Evolutionary conservation across 306 rosid genomes (phyloP), one percentile per base, ranked within the genome.

Genomic region (Vigna mungo): DNA sequence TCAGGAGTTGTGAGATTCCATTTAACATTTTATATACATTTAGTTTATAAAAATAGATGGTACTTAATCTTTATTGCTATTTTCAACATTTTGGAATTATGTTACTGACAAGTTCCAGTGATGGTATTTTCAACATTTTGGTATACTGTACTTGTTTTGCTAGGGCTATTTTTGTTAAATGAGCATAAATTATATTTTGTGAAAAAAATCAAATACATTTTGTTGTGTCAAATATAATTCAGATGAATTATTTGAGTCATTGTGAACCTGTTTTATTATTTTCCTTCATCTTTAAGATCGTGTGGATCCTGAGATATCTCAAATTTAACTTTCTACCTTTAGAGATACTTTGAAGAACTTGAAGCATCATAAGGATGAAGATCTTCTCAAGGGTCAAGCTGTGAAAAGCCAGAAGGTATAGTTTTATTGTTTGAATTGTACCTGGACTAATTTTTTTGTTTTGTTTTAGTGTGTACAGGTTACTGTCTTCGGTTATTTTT

Each of bases 351-450:
- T 92, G 68, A 84, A 83, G 92, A 91, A 88, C 79, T 82, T 94
- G 90, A 92, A 85, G 86, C 88, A 84, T 52, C 91, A 92, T 36
- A 92, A 90, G 85, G 93, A 88, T 75, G 96, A 90, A 77, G 98
- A 95, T 88, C 62, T 87, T 78, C 91, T 89, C 4, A 95, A 95
- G 82, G 97, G 98, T 46, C 89, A 88, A 85, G 97, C 95, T 54
- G 87, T 92, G 84, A 94, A 85, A 83, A 92, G 77, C 85, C 98
- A 92, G 82, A 92, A 88, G 97, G 97, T 94, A 36, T 64, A 82
- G 17, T 61, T 49, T 71, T 44, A 1, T 77, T 76, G 55, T 51
- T 62, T 63, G 59, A 68, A 39, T 68, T 32, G 68, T 15, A 32
- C 67, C 25, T 27, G 54, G 74, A 34, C 16, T 2, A 46, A 18